A percentile compares a stretch with the other conserved stretches of the same genome.
Conservation (phyloP, 1,139 yeast genomes). For the Pichia sp. region DNA sequence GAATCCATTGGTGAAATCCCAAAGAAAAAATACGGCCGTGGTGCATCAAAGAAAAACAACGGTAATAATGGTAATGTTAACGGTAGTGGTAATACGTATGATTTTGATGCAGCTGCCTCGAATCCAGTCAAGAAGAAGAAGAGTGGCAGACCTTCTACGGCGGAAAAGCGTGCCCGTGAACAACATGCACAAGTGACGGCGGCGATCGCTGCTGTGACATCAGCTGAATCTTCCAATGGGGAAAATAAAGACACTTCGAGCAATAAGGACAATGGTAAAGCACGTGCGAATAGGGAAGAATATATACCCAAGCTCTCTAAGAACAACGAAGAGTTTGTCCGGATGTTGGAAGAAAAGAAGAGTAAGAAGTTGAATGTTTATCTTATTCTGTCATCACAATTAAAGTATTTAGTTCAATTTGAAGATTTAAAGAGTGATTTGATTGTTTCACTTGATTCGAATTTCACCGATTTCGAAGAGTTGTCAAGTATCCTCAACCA, state of each 20-base stretch:
- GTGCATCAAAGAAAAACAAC: background rate
- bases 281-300: slow-evolving; percentile 32
- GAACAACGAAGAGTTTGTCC: slow-evolving; percentile 38
- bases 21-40: slow-evolving; percentile 4
- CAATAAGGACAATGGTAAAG: background rate
- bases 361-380: slow-evolving; percentile 35
- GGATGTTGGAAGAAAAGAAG: slow-evolving; percentile 20
- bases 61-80: background rate
- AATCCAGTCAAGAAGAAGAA: slow-evolving; percentile 9
- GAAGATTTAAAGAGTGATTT: slow-evolving; percentile 33
- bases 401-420: slow-evolving; percentile 33
- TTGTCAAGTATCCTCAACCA: slow-evolving; percentile 37
- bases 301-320: slow-evolving; percentile 37
- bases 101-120: background rate
- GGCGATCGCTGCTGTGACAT: slow-evolving; percentile 2
- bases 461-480: slow-evolving; percentile 20
- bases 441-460: slow-evolving; percentile 60
- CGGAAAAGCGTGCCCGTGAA: slow-evolving; percentile 12
- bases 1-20: too few relatives aligned
- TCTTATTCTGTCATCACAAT: slow-evolving; percentile 42
- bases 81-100: background rate
- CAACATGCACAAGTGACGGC: slow-evolving; percentile 6
- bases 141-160: slow-evolving; percentile 10
- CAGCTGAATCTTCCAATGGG: background rate
- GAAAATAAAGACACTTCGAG: background rate